Evolutionary conservation across 2,329 filamentous ascomycete genomes (phyloP), one percentile per base, ranked within the genome.

Genomic region (Colletotrichum lupini): DNA sequence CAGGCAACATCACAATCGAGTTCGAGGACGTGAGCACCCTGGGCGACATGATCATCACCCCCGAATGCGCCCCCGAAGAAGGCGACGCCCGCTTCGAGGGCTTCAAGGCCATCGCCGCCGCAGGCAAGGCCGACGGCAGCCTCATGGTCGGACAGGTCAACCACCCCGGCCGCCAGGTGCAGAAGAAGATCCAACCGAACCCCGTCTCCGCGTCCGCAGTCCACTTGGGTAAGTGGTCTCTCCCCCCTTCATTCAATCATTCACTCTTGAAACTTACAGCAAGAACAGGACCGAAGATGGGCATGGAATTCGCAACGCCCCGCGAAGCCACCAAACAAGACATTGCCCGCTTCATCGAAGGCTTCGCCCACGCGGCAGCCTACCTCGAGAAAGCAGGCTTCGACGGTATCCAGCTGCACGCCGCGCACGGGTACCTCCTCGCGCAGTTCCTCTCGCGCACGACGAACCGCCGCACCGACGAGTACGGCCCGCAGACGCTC

Each of bases 1-100:
- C 89, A 0, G 91, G 91, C 56, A 93, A 93, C 80, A 83, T 92
- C 72, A 90, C 92, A 86, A 85, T 92, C 57, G 89, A 91, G 60
- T 89, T 87, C 75, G 88, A 90, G 62, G 86, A 90, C 65, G 81
- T 92, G 1, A 89, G 91, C 75, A 85, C 84, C 5, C 77, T 85
- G 2, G 90, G 90, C 9, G 90, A 92, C 79, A 82, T 83, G 0
- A 90, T 93, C 77, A 89, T 93, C 56, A 88, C 90, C 1, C 81
- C 81, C 9, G 85, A 84, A 6, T 85, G 86, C 7, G 80, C 84
- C 0, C 88, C 86, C 67, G 82, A 19, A 19, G 42, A 19, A 19
- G 42, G 84, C 11, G 91, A 90, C 30, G 84, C 88, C 71, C 84
- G 92, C 1, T 93, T 93, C 74, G 89, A 93, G 35, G 85, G 82